These are phyloP conservation scores for Hymenotorrendiella dingleyae DNA, from an alignment of 2,329 filamentous ascomycete species.

Conservation along the genomic window DNA sequence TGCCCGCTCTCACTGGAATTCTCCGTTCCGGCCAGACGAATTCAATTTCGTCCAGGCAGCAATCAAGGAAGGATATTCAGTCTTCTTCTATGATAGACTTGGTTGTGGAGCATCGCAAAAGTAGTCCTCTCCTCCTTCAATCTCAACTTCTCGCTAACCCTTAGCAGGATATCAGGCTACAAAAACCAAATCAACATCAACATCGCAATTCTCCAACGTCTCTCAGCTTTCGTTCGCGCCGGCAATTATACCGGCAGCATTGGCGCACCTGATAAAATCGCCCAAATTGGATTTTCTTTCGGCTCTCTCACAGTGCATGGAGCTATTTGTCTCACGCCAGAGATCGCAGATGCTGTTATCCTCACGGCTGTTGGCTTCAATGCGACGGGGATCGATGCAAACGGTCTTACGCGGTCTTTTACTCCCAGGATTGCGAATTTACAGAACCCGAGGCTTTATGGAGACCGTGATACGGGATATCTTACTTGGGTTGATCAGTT, in stretches of 20 bases:
- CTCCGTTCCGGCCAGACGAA: constrained; percentile 11
- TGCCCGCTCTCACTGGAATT: constrained; percentile 21
- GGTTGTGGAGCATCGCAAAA: constrained; percentile 29
- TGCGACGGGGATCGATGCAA: constrained; percentile 9
- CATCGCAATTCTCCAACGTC: constrained; percentile 10
- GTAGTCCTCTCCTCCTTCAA: constrained; percentile 10
- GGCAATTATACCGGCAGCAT: constrained; percentile 20
- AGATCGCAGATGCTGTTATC: constrained; percentile 50
- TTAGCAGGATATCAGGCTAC: constrained; percentile 16
- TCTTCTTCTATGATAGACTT: constrained; percentile 34
- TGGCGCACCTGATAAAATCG: constrained; percentile 34
- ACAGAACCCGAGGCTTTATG: too few species aligned
- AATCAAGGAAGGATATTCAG: constrained; percentile 29
- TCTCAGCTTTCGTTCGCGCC: constrained; percentile 14
- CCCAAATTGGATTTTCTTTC: constrained; percentile 63
- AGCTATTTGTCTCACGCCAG: constrained; percentile 44
- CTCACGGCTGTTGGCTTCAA: constrained; percentile 50
- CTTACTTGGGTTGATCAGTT: constrained; percentile 25
- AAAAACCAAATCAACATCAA: constrained; percentile 27
- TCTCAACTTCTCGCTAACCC: constrained; percentile 4
- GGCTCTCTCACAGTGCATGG: constrained; percentile 52
- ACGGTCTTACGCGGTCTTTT: too few species aligned
- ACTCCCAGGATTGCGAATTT: constrained; percentile 24
- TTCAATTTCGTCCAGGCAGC: constrained; percentile 33
- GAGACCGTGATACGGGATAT: constrained; percentile 15